Conservation (phyloP, 495 filamentous ascomycete species). For the Filosporella fistucella region DNA sequence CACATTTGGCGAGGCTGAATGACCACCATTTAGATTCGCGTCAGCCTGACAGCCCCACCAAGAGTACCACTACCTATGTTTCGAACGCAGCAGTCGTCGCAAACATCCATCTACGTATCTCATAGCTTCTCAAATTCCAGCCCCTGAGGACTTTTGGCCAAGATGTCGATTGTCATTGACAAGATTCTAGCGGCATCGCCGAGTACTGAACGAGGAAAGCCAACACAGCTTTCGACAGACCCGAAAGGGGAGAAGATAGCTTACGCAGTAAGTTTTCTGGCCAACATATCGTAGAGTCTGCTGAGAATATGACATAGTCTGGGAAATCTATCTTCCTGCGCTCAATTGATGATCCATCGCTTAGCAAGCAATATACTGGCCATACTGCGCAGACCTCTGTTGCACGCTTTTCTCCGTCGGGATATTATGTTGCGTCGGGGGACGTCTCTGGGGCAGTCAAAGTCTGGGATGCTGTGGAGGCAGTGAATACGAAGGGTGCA, state of each 20-base stretch:
- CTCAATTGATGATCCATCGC: slow-evolving; percentile 80
- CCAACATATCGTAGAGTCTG: not conserved
- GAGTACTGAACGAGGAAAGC: slow-evolving; percentile 77
- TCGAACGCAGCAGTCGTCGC: too few relatives aligned
- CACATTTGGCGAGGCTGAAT: too few relatives aligned
- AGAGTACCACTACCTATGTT: too few relatives aligned
- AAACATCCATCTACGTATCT: too few relatives aligned
- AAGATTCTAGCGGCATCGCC: slow-evolving; percentile 58
- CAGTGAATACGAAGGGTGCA: slow-evolving; percentile 58
- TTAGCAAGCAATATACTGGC: slow-evolving; percentile 80
- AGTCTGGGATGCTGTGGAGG: slow-evolving; percentile 79
- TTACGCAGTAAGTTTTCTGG: slow-evolving; percentile 68
- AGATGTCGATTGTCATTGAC: slow-evolving; percentile 48
- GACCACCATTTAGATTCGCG: too few relatives aligned
- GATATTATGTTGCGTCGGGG: slow-evolving; percentile 93
- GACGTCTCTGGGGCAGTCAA: slow-evolving; percentile 78
- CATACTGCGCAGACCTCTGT: slow-evolving; percentile 87
- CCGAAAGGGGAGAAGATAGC: slow-evolving; percentile 88
- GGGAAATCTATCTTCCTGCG: slow-evolving; percentile 96
- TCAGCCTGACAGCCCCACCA: slow-evolving; percentile 6
- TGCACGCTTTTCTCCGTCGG: slow-evolving; percentile 90
- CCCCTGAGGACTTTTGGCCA: too few relatives aligned
- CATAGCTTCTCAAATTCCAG: too few relatives aligned
- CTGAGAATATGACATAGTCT: slow-evolving; percentile 48
- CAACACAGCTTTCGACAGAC: slow-evolving; percentile 87